Evolutionary conservation across 2,329 filamentous ascomycete genomes (phyloP), one percentile per base, ranked within the genome.

Genomic region (Lachnellula willkommii): DNA sequence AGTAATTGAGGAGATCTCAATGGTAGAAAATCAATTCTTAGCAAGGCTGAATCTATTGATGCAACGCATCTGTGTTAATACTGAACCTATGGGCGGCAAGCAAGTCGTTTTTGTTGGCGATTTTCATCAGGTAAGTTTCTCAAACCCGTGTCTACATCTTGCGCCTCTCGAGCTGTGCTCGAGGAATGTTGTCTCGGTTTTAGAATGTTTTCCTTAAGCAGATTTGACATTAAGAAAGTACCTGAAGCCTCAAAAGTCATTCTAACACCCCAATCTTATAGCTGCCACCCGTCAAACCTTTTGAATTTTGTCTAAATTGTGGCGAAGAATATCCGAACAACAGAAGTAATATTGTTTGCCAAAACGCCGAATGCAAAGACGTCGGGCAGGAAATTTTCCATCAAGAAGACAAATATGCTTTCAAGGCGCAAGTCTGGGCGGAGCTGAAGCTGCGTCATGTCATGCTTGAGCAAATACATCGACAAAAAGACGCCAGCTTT

Each of bases 41-140:
- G 63, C 67, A 50, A 52, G 65, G 1, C 51, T 67, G 39, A 62
- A 64, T 45, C 15, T 62, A 2, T 48, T 63, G n/a, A 26, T 68
- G 15, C 59, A 64, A 17, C 14, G 50, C 7, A 47, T 64, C 17
- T 32, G 57, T 26, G n/a, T 36, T 1, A 52, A n/a, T 11, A 12
- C 17, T 2, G 6, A 26, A 2, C 63, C 66, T 11, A 66, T 68
- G 28, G 66, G 65, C 3, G 65, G 65, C 7, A 64, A 61, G 32
- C 65, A 68, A 52, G 60, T 67, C 9, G 66, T 68, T 14, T 55
- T 68, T 36, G 54, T 68, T 0, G 66, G 65, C 1, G 66, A 67
- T 35, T 67, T 68, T 22, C 58, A 67, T 54, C 66, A 32, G 28
- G 28, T 8, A 32, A 32, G 28, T 11, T 9, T 32, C 28, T 32